These are phyloP conservation scores for Yarrowia sp. DNA, from an alignment of 805 yeast species.

Conservation along the genomic window DNA sequence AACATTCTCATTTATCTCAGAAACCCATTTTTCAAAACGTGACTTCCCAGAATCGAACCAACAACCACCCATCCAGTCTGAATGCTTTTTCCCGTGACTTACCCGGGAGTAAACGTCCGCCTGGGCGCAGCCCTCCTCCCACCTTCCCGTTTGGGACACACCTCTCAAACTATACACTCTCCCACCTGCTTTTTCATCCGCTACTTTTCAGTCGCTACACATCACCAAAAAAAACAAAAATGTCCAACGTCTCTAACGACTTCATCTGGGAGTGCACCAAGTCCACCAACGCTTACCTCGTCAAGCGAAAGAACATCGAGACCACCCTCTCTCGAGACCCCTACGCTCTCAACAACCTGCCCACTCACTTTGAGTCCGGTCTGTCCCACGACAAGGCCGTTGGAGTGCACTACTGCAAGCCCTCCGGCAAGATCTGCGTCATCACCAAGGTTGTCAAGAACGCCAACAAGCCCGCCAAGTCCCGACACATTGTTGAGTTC, in stretches of 20 bases:
- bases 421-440: constrained; percentile 44
- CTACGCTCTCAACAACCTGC: constrained; percentile 47
- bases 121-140: constrained; percentile 8
- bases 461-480: constrained; percentile 50
- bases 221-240: constrained; percentile 22
- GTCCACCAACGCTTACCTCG: constrained; percentile 48
- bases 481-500: constrained; percentile 43
- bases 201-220: constrained; percentile 18
- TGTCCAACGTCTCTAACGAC: constrained; percentile 39
- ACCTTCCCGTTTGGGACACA: background rate
- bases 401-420: constrained; percentile 43
- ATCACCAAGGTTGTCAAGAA: constrained; percentile 47
- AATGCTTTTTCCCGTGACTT: background rate
- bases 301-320: constrained; percentile 46
- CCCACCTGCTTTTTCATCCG: constrained; percentile 18
- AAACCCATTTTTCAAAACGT: no score
- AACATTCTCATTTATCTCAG: no score
- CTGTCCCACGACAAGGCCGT: constrained; percentile 51
- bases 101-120: background rate
- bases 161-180: constrained; percentile 1
- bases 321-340: constrained; percentile 50
- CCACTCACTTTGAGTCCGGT: constrained; percentile 50
- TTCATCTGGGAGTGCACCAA: constrained; percentile 54
- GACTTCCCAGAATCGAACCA: background rate
- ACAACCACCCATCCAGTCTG: background rate